Evolutionary conservation across 208 protist species (phyloP), one percentile per base, ranked within the genome.

Genomic region (Leishmania tropica): DNA sequence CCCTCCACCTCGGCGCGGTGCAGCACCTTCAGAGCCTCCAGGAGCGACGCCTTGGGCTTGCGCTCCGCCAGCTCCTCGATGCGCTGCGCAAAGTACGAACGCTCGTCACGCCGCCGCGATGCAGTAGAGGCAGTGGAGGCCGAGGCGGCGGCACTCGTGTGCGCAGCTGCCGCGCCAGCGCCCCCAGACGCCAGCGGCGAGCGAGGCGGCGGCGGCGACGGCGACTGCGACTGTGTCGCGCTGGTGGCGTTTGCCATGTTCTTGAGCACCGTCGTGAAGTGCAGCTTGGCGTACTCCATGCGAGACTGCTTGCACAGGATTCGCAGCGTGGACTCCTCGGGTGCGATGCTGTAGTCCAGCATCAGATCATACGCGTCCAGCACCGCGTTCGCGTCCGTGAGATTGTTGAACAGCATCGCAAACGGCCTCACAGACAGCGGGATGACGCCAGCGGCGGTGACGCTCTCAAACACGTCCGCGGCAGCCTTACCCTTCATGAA

Each of bases 301-400:
- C 89, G 87, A 56, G 91, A 91, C 85, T 96, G 88, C 83, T 94
- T 95, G 87, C 90, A 94, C 71, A 97, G 77, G 60, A 97, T 94
- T 42, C 95, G 93, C 75, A 95, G 90, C 24, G 89, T 89, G 10
- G 92, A 96, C 78, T 84, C 84, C 80, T 95, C 90, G 11, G 95
- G 95, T 11, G 84, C 72, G 75, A 97, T 96, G 80, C 92, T 89
- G 83, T 94, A 95, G 87, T 96, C 93, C 7, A 97, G 85, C 95
- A 97, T 97, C 47, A 94, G 82, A 65, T 95, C 90, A 75, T 97
- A 97, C 79, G 96, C 96, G 65, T 96, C 92, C 47, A 97, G 71
- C 28, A 95, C 86, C 24, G 81, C 82, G 81, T 85, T 89, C 21
- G 78, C 3, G 56, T 88, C 81, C 7, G 79, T 81, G n/a, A 87